Evolutionary conservation across 805 yeast genomes (phyloP), one percentile per base, ranked within the genome.

Genomic region (Metschnikowia shivogae): DNA sequence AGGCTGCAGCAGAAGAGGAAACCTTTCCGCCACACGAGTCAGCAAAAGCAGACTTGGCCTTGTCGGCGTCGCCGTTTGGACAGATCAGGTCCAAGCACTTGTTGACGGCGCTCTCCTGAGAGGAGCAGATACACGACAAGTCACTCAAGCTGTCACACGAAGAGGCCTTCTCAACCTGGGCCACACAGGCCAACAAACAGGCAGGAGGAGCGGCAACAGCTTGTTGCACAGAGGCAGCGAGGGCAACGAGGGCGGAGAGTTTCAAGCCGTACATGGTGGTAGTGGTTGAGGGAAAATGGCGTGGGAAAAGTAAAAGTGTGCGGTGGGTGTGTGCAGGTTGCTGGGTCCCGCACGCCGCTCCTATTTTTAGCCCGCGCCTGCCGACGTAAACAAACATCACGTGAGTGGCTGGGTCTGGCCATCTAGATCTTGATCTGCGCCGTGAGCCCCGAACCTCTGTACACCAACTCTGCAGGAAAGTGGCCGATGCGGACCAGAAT

Each of bases 151-250:
- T 71, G 47, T 69, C 55, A 67, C 93, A 86, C 38, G 69, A 48
- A 34, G 78, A 65, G 12, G 81, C 74, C 62, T 77, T 77, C 50
- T 76, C 72, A 45, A 85, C 90, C 58, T 79, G 75, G 46, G 88
- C 77, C 47, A 86, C 92, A 78, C 96, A 89, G 34, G 96, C 95
- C 64, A 89, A 74, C 54, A 89, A 70, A 74, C 96, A 89, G 32
- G 97, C 96, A 49, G 97, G 96, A 42, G 96, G 93, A 45, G 92
- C 74, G 44, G 86, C 83, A 37, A 80, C 77, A 27, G 76, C 74
- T 28, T 73, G 58, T 20, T 77, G 68, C 46, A 73, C 56, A 49
- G 67, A 62, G 27, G 76, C 64, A 42, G 75, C 71, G 47, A 72
- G 55, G 22, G 65, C 65, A 39, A 49, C 39, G 41, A 55, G 42